Percentiles rank a stretch among this genome's conserved stretches.
phyloP scores from a whole-genome alignment of 805 yeast species.

The Vanderwaltozyma polyspora region DNA sequence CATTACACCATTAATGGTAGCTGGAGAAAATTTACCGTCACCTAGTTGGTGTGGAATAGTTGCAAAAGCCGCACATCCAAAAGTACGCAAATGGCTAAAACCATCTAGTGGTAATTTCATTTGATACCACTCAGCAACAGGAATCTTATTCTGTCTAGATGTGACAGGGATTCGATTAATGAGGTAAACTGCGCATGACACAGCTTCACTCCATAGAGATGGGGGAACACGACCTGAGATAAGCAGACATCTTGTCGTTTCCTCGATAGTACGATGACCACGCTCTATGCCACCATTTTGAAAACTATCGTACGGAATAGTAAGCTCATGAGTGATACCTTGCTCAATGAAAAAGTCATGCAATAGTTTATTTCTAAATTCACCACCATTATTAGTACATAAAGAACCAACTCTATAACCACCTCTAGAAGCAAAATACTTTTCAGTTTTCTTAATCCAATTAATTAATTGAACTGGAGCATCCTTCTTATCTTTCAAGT shows the following conservation, averaged over 20 bases:
- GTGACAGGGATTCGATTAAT: constrained; percentile 4
- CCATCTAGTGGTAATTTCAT: neutral
- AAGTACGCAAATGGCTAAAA: constrained; percentile 2
- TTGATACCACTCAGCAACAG: constrained; percentile 3
- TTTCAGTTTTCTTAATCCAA: neutral
- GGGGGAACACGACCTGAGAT: constrained; percentile 7
- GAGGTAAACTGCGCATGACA: constrained; percentile 5
- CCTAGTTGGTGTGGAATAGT: constrained; percentile 1
- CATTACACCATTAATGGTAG: constrained; percentile 4
- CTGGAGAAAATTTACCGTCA: too few relatives aligned
- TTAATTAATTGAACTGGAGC: neutral
- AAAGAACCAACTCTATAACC: neutral
- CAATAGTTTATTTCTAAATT: constrained; percentile 2
- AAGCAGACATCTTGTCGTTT: constrained; percentile 3
- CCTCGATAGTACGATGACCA: constrained; percentile 7
- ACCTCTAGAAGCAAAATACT: neutral
- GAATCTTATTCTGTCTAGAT: constrained; percentile 1
- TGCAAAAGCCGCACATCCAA: constrained; percentile 11
- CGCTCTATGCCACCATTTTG: constrained; percentile 12
- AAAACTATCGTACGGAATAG: constrained; percentile 6
- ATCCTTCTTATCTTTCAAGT: neutral
- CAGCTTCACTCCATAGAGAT: constrained; percentile 11
- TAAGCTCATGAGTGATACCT: constrained; percentile 7
- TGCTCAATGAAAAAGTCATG: neutral
- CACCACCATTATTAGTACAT: constrained; percentile 1